phyloP scores from a whole-genome alignment of 2,329 filamentous ascomycete species.

The Chaetomium olivaceum region DNA sequence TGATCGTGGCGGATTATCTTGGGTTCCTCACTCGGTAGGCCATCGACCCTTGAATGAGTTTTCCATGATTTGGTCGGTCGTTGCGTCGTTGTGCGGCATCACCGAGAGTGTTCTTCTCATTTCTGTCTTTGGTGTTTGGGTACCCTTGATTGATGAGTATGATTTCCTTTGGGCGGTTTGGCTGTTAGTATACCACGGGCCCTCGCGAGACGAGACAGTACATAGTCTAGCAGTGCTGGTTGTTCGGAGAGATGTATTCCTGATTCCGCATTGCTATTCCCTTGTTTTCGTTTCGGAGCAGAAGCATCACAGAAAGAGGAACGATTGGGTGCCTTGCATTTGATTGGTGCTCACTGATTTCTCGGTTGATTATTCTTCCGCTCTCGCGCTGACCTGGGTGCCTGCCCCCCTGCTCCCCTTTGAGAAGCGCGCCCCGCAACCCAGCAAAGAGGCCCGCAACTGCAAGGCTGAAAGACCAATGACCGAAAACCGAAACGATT shows the following conservation, averaged over 20 bases:
- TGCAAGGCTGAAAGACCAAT: constrained; percentile 11
- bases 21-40: constrained; percentile 58
- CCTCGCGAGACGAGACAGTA: constrained; percentile 10
- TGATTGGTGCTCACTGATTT: background rate
- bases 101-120: background rate
- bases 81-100: background rate
- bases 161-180: constrained; percentile 3
- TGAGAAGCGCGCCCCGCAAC: background rate
- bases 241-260: background rate
- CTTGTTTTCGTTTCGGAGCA: background rate
- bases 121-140: constrained; percentile 18
- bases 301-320: background rate
- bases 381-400: too few species aligned
- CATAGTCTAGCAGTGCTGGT: constrained; percentile 8
- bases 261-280: background rate
- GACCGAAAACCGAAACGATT: background rate
- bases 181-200: constrained; percentile 20
- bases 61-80: background rate
- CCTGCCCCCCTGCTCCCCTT: too few species aligned
- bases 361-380: background rate
- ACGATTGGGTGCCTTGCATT: background rate
- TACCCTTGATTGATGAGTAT: background rate
- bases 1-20: constrained; percentile 63
- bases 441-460: background rate
- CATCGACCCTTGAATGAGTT: background rate